A percentile compares a stretch with the other conserved stretches of the same genome.
Conservation (phyloP, 1,284 basidiomycete genomes). For the Singerocomus rubriflavus region DNA sequence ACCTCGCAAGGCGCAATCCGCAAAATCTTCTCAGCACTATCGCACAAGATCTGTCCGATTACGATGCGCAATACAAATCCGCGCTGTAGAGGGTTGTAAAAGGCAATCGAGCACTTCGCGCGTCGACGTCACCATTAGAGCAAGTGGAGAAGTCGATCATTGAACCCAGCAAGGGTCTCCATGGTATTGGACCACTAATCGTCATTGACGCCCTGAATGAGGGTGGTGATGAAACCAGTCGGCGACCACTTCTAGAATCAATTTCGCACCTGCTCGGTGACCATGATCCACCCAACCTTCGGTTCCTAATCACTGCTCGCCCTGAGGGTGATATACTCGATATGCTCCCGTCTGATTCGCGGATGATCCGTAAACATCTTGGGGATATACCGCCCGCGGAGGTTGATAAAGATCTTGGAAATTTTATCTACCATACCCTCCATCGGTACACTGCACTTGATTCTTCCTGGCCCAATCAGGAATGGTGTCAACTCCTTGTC, state of each 20-base stretch:
- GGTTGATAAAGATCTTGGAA: background rate
- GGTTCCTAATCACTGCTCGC: background rate
- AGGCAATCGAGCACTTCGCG: background rate
- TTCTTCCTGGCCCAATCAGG: background rate
- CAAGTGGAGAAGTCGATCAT: slow-evolving; percentile 3
- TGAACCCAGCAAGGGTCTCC: background rate
- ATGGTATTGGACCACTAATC: slow-evolving; percentile 2
- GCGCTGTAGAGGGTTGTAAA: background rate
- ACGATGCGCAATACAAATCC: background rate
- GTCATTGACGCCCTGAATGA: slow-evolving; percentile 15
- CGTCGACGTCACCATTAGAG: background rate
- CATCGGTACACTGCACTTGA: background rate
- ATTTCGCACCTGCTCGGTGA: background rate
- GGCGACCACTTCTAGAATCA: background rate
- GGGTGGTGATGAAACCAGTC: background rate
- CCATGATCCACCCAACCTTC: background rate
- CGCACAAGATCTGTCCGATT: slow-evolving; percentile 3
- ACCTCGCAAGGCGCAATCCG: slow-evolving; percentile 3
- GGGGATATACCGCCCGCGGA: background rate
- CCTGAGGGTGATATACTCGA: background rate
- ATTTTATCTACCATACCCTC: background rate
- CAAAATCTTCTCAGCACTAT: slow-evolving; percentile 8
- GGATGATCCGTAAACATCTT: background rate
- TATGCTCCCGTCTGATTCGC: background rate
- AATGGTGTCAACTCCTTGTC: slow-evolving; percentile 1